Evolutionary conservation across 2,329 filamentous ascomycete genomes (phyloP), one percentile per base, ranked within the genome.

Genomic region (Hirsutella thompsonii): DNA sequence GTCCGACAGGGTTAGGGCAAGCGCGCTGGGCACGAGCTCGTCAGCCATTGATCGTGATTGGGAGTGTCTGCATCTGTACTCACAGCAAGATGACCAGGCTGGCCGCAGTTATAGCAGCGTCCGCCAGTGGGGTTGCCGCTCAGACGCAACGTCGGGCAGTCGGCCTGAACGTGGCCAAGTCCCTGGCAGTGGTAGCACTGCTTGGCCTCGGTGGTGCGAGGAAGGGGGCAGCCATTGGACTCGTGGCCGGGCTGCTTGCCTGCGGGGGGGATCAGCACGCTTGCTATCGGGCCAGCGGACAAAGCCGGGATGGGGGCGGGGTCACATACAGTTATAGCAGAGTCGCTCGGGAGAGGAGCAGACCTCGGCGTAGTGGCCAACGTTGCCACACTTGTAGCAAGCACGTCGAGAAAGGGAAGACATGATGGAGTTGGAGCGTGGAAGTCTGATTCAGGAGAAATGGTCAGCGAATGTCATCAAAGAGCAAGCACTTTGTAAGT

Each of bases 171-270:
- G 62, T 98, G 92, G 52, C 92, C 92, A 47, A 96, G 78, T 44
- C 92, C 92, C 72, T 96, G 92, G 75, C 92, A 98, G 70, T 96
- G 92, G 66, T 98, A 98, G 79, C 92, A 98, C 74, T 98, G 92
- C 80, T 98, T 98, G 40, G 88, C 88, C 70, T 98, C 92, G 49
- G 92, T 95, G 46, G 90, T 95, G 64, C 92, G 83, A 57, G 92
- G 92, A 59, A 90, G 81, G 55, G 92, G 92, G 76, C 92, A 98
- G 64, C 83, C 84, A 70, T 94, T 96, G 51, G 90, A 96, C 72
- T 98, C 92, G 67, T 98, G 92, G 62, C 87, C 83, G 47, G 84
- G 84, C 69, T 90, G 83, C 72, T 90, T 90, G 79, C 78, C 78
- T 81, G 39, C 10, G 30, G 46, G 14, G 20, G 20, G 10, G 10